Conservation (phyloP, 768 basidiomycete species). For the Terana coerulea region DNA sequence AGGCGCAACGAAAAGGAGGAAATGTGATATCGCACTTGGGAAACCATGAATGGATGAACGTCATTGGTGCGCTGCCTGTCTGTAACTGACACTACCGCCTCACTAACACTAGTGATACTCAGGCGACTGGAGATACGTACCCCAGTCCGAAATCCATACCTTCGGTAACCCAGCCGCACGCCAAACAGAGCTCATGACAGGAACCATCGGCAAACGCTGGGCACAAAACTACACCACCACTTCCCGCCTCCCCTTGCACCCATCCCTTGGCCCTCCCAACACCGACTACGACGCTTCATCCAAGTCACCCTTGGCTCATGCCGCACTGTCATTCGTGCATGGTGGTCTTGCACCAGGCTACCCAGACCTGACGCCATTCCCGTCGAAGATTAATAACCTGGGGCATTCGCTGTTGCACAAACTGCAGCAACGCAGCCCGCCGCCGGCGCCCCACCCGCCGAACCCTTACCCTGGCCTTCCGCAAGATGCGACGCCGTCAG, state of each 20-base stretch:
- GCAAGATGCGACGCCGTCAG: conserved; percentile 55
- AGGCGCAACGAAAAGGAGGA: conserved; percentile 69
- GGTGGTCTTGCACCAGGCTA: conserved; percentile 85
- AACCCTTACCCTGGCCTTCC: conserved; percentile 73
- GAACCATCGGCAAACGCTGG: conserved; percentile 80
- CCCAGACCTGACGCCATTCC: conserved; percentile 73
- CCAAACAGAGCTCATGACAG: conserved; percentile 69
- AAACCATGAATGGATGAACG: conserved; percentile 97
- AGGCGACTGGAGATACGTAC: conserved; percentile 95
- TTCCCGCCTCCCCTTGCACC: conserved; percentile 77
- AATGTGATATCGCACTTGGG: conserved; percentile 76
- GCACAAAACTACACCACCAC: conserved; percentile 80
- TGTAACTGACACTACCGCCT: background rate
- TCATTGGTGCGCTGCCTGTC: conserved; percentile 49
- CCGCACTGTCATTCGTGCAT: conserved; percentile 90
- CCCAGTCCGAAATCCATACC: conserved; percentile 74
- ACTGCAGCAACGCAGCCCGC: conserved; percentile 60
- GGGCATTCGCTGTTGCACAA: conserved; percentile 66
- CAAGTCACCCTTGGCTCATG: conserved; percentile 57
- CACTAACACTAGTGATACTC: conserved; percentile 12
- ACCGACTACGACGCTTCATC: conserved; percentile 45
- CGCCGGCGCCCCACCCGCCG: conserved; percentile 78
- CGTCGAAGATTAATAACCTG: conserved; percentile 75
- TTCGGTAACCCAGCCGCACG: conserved; percentile 72
- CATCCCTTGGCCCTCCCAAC: conserved; percentile 63